These are phyloP conservation scores for Globisporangium polare DNA, from an alignment of 352 stramenopile species.

Conservation along the genomic window DNA sequence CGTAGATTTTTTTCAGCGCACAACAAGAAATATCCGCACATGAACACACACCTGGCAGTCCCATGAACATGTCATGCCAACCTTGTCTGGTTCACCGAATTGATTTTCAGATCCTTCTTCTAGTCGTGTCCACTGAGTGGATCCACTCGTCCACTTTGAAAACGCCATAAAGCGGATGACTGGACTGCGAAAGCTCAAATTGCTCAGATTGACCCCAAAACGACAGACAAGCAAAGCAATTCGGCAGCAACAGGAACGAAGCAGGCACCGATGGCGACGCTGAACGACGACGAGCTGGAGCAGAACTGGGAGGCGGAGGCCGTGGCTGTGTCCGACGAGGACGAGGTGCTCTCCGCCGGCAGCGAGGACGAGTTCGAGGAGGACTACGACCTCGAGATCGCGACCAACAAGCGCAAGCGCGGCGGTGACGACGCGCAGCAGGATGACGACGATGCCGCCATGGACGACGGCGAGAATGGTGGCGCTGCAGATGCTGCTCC, in stretches of 20 bases:
- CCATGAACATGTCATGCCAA: too few relatives aligned
- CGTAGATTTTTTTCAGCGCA: too few relatives aligned
- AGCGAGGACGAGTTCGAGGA: slow-evolving; percentile 85
- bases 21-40: too few relatives aligned
- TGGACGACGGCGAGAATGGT: slow-evolving; percentile 1
- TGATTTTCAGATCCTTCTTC: too few relatives aligned
- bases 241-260: neutral
- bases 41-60: too few relatives aligned
- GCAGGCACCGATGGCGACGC: slow-evolving; percentile 8
- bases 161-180: neutral
- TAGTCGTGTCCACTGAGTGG: too few relatives aligned
- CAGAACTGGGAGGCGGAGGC: slow-evolving; percentile 53
- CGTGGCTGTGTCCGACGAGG: slow-evolving; percentile 35
- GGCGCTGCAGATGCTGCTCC: slow-evolving; percentile 11
- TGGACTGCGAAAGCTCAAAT: neutral
- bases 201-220: neutral
- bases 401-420: slow-evolving; percentile 39
- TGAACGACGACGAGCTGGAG: slow-evolving; percentile 66
- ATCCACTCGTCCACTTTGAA: too few relatives aligned
- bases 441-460: slow-evolving; percentile 26
- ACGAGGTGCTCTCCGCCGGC: slow-evolving; percentile 50
- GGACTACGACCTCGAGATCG: slow-evolving; percentile 57
- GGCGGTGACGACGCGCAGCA: slow-evolving; percentile 18
- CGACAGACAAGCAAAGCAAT: neutral
- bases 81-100: too few relatives aligned